Conservation (phyloP, 1,284 basidiomycete genomes). For the Apiotrichum montevideense region DNA sequence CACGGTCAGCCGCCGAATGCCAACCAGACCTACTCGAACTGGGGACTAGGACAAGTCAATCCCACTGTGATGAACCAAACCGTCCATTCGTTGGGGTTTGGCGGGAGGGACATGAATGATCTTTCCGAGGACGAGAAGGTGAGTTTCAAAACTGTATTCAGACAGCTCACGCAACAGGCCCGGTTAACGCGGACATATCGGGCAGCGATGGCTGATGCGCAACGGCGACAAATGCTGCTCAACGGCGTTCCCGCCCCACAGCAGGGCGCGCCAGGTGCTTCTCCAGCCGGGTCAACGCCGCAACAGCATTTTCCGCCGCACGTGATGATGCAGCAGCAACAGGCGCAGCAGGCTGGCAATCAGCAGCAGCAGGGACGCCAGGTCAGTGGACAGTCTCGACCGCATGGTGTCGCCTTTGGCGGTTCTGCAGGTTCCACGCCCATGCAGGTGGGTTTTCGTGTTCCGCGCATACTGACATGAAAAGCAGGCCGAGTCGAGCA, state of each 20-base stretch:
- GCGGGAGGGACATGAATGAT: slow-evolving; percentile 27
- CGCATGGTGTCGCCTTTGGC: slow-evolving; percentile 15
- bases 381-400: slow-evolving; percentile 17
- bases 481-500: slow-evolving; percentile 13
- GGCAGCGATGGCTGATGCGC: not conserved
- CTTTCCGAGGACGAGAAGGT: slow-evolving; percentile 34
- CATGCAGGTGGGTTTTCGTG: slow-evolving; percentile 15
- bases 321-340: slow-evolving; percentile 13
- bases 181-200: slow-evolving; percentile 28
- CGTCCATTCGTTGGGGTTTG: slow-evolving; percentile 26
- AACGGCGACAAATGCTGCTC: slow-evolving; percentile 13
- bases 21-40: slow-evolving; percentile 24
- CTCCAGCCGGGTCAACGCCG: slow-evolving; percentile 10
- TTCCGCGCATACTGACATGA: not conserved
- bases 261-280: slow-evolving; percentile 2
- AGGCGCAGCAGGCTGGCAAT: slow-evolving; percentile 2
- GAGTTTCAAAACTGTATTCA: slow-evolving; percentile 8
- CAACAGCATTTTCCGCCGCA: slow-evolving; percentile 12
- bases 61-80: slow-evolving; percentile 30
- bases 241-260: slow-evolving; percentile 4
- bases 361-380: slow-evolving; percentile 16
- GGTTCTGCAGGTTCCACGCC: slow-evolving; percentile 20
- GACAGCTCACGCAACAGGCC: slow-evolving; percentile 11
- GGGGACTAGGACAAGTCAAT: slow-evolving; percentile 32
- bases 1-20: not conserved